A percentile compares a stretch with the other conserved stretches of the same genome.
These are phyloP conservation scores for Dothidotthia symphoricarpi DNA, from an alignment of 2,329 filamentous ascomycete species.

Conservation along the genomic window DNA sequence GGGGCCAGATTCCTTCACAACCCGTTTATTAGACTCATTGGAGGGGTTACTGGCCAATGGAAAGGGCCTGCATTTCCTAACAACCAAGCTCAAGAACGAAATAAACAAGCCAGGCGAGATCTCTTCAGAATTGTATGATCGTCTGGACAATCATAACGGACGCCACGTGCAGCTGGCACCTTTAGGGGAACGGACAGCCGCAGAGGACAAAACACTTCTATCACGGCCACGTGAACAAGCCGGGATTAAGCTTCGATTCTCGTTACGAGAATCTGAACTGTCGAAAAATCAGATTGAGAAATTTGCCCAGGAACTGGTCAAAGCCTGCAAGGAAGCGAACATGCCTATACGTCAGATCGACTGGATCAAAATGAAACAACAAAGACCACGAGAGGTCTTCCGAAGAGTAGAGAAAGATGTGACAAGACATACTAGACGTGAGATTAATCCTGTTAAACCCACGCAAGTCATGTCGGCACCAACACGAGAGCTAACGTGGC, in stretches of 20 bases:
- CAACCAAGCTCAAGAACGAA: conserved; percentile 6
- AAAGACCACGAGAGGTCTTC: no score
- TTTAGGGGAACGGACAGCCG: conserved; percentile 2
- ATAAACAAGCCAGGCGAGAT: conserved; percentile 9
- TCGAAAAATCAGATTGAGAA: conserved; percentile 12
- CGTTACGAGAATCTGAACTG: conserved; percentile 1
- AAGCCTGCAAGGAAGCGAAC: conserved; percentile 7
- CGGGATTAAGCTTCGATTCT: conserved; percentile 11
- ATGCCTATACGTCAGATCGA: conserved; percentile 18
- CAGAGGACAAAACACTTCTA: conserved; percentile 5
- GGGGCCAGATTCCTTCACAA: conserved; percentile 5
- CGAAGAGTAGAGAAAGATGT: neutral
- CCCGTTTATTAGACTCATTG: neutral
- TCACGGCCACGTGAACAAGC: conserved; percentile 5
- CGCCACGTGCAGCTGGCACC: conserved; percentile 14
- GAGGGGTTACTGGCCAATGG: neutral
- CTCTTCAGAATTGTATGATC: conserved; percentile 6
- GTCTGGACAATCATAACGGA: conserved; percentile 10
- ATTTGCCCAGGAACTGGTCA: conserved; percentile 8
- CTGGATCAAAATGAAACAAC: conserved; percentile 20
- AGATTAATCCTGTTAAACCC: no score
- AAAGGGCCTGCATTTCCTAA: conserved; percentile 4
- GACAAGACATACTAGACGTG: neutral
- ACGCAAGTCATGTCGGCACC: no score
- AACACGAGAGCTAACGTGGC: no score